Evolutionary conservation across 176 grass and related monocot species (phyloP).

Genomic region (Raddia guianensis): DNA sequence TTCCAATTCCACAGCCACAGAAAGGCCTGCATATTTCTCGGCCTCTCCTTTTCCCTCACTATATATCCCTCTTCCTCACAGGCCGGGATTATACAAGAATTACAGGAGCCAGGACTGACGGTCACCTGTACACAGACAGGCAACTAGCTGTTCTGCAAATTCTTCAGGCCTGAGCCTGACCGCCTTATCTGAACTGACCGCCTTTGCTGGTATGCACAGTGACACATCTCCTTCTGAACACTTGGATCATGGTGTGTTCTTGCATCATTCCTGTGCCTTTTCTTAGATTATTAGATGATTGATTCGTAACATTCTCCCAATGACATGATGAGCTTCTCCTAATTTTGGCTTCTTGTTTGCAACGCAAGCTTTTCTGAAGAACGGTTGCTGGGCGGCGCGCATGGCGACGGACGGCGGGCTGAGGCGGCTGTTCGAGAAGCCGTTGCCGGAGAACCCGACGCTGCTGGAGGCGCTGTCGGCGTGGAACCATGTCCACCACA

Average conservation of each 20-base stretch:
- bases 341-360: no score
- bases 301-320: neutral
- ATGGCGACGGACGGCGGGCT: conserved; percentile 76
- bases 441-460: conserved; percentile 81
- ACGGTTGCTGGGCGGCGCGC: neutral
- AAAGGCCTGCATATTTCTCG: conserved; percentile 22
- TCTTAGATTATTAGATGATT: neutral
- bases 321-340: neutral
- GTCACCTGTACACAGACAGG: neutral
- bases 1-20: conserved; percentile 31
- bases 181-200: neutral
- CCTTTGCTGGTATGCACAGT: neutral
- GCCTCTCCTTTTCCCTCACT: conserved; percentile 39
- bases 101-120: neutral
- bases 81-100: conserved; percentile 1
- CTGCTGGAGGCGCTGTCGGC: conserved; percentile 86
- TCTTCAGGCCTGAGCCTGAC: neutral
- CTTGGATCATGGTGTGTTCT: neutral
- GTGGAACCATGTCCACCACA: conserved; percentile 59
- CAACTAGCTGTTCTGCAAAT: conserved; percentile 9
- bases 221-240: conserved; percentile 19
- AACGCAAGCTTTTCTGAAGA: neutral
- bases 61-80: conserved; percentile 37
- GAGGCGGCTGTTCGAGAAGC: conserved; percentile 87
- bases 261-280: neutral